Conservation (phyloP, 1,284 basidiomycete genomes). For the Earliella scabrosa region DNA sequence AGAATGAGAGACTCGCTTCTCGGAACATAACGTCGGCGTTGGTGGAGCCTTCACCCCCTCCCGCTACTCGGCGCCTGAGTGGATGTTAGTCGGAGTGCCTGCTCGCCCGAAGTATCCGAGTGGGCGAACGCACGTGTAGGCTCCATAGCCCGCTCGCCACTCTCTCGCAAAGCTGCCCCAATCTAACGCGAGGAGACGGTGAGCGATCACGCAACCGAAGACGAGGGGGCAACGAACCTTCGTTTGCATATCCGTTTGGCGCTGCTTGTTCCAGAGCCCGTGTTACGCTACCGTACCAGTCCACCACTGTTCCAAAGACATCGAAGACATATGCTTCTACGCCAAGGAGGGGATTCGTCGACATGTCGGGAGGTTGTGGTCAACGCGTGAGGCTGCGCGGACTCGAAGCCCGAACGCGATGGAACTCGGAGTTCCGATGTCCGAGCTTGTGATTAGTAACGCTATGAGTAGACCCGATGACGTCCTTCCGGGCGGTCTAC, state of each 20-base stretch:
- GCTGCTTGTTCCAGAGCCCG: slow-evolving; percentile 41
- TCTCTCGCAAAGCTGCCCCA: slow-evolving; percentile 56
- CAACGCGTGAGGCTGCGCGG: not conserved
- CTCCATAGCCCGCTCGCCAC: slow-evolving; percentile 58
- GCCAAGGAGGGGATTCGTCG: slow-evolving; percentile 25
- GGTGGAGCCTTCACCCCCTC: slow-evolving; percentile 48
- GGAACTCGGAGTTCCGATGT: no score
- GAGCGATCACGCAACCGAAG: not conserved
- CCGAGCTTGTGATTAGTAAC: no score
- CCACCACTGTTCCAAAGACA: slow-evolving; percentile 66
- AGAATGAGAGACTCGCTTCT: slow-evolving; percentile 40
- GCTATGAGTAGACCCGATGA: no score
- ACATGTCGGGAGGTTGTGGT: not conserved
- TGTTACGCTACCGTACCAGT: slow-evolving; percentile 58
- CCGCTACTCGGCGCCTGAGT: slow-evolving; percentile 41
- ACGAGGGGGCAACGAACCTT: slow-evolving; percentile 12
- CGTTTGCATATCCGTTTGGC: slow-evolving; percentile 25
- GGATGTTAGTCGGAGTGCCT: not conserved
- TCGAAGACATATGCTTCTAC: slow-evolving; percentile 66
- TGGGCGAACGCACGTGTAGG: slow-evolving; percentile 46
- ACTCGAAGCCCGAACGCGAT: no score
- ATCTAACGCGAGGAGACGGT: slow-evolving; percentile 29
- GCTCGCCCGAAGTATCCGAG: not conserved
- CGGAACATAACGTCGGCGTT: slow-evolving; percentile 63
- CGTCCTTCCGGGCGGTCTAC: no score